Evolutionary conservation across 75 land plant species (phyloP).

Genomic region (Chamaecyparis obtusa): DNA sequence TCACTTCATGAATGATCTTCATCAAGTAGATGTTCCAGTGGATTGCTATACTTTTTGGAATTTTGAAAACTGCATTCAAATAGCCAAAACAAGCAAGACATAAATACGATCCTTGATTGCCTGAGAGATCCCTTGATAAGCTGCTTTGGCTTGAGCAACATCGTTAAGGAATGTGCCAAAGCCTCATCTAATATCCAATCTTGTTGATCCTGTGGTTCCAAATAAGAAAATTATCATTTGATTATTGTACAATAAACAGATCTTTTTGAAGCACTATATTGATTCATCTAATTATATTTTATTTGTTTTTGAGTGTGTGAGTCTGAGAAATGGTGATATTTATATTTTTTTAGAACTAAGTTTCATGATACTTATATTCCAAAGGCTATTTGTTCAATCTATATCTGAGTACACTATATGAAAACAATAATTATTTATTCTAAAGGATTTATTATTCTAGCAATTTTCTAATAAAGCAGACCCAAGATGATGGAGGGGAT

Average conservation of each 20-base stretch:
- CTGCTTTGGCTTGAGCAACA: background rate
- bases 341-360: background rate
- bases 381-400: background rate
- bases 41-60: background rate
- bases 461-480: slow-evolving; percentile 40
- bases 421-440: background rate
- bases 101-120: background rate
- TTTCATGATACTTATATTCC: too few species aligned
- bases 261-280: too few species aligned
- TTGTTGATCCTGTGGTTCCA: background rate
- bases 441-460: too few species aligned
- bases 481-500: slow-evolving; percentile 83
- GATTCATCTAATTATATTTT: background rate
- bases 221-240: too few species aligned
- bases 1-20: background rate
- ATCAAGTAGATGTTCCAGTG: background rate
- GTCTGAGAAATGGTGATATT: background rate
- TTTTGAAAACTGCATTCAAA: background rate
- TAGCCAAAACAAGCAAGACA: background rate
- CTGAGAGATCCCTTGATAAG: background rate
- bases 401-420: background rate
- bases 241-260: background rate
- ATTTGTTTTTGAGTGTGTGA: background rate
- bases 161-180: background rate
- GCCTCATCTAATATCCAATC: background rate